A percentile compares a stretch with the other conserved stretches of the same genome.
phyloP scores from a whole-genome alignment of 768 basidiomycete species.

The Inosperma sp. region DNA sequence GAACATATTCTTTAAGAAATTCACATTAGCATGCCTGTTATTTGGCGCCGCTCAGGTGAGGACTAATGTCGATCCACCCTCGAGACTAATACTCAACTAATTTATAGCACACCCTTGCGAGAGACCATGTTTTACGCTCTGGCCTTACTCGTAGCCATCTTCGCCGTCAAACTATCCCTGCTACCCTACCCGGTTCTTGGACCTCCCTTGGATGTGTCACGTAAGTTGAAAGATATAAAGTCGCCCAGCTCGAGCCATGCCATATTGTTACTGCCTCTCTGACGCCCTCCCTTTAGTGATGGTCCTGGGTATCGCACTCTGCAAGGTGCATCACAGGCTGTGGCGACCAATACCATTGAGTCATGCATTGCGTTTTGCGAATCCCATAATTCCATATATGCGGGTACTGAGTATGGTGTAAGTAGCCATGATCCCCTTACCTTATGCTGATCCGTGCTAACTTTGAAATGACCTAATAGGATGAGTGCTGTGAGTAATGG shows the following conservation, averaged over 20 bases:
- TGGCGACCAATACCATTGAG: constrained; percentile 59
- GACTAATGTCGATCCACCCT: too few species aligned
- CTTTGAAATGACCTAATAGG: constrained; percentile 15
- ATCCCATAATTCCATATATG: constrained; percentile 48
- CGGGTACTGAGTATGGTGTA: constrained; percentile 60
- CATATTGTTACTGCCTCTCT: neutral
- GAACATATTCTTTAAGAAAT: too few species aligned
- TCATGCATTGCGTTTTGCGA: constrained; percentile 46
- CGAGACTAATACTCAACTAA: neutral
- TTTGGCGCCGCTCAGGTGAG: too few species aligned
- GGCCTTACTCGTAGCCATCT: neutral
- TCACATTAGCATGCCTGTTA: too few species aligned
- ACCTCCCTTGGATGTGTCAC: constrained; percentile 56
- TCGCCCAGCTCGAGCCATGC: neutral
- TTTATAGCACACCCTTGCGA: neutral
- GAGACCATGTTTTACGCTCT: neutral
- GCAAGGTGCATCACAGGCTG: constrained; percentile 39
- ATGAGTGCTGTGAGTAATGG: constrained; percentile 29
- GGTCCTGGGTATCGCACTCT: constrained; percentile 57
- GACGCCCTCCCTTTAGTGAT: constrained; percentile 38
- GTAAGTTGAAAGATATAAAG: constrained; percentile 32
- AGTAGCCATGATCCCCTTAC: too few species aligned
- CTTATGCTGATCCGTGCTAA: neutral
- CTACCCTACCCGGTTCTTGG: constrained; percentile 50
- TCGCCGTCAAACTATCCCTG: constrained; percentile 37